Base-by-base conservation (phyloP, 176 grass and related monocot genomes). In the Alloteropsis semialata region DNA sequence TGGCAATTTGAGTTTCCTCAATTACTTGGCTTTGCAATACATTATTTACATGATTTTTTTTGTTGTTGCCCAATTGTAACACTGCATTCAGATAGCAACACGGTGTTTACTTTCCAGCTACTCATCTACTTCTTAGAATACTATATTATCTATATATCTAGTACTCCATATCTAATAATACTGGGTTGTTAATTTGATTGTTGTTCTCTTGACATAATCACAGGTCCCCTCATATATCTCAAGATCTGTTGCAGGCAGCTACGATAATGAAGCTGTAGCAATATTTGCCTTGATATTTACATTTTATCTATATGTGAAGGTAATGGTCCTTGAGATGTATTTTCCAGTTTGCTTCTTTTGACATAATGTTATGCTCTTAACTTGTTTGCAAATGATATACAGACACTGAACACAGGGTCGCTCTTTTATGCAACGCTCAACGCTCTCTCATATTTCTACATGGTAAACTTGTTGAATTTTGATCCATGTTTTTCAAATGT, bases 211-310 rank as follows among this genome's bases (percentile, higher is more conserved):
- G 30, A 62, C 49, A 61, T 74, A 43, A 24, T 82, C 77, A 28
- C 75, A 99, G 97, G 97, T 99, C 28, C 97, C 97, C 33, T 99
- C 97, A 17, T 99, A 99, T 45, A 99, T 99, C 77, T 99, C 97
- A 72, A 86, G 97, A 87, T 99, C 97, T 18, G 97, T 99, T 85
- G 97, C 97, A 46, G 97, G 97, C 61, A 99, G 97, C 80, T 99
- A 99, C 92, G 97, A 99, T 71, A 99, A 99, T 87, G 97, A 99
- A 94, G 97, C 97, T 87, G 93, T 99, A 82, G 97, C 97, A 51
- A 99, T 99, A 88, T 99, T 99, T 46, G 97, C 97, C 37, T 85
- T 99, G 60, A 90, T 99, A 85, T 92, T 94, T 74, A 99, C 97
- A 63, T 99, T 99, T 90, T 99, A 99, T 92, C 88, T 99, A 70